Conservation (phyloP, 2,329 filamentous ascomycete species). For the Aspergillus niger region DNA sequence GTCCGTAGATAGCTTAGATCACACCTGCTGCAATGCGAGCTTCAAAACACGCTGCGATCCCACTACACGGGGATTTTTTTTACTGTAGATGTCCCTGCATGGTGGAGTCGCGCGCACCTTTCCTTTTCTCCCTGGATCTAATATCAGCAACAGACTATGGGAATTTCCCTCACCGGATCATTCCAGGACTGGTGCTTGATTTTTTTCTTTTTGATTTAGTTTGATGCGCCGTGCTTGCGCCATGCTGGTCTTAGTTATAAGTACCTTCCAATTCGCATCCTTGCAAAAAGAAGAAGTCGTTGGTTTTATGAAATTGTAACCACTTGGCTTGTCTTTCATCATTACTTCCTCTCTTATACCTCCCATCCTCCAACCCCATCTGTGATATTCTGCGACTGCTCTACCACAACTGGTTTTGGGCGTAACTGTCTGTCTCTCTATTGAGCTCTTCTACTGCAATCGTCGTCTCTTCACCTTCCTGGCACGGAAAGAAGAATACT, state of each 20-base stretch:
- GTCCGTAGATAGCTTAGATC: constrained; percentile 5
- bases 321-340: neutral
- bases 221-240: constrained; percentile 7
- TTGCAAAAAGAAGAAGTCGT: neutral
- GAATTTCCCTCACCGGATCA: constrained; percentile 10
- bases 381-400: neutral
- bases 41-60: constrained; percentile 13
- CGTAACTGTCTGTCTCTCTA: no score
- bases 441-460: neutral
- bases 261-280: constrained; percentile 4
- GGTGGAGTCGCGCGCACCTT: constrained; percentile 17
- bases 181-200: constrained; percentile 5
- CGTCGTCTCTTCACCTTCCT: neutral
- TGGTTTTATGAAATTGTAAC: neutral
- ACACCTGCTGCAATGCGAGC: constrained; percentile 11
- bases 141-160: constrained; percentile 18
- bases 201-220: constrained; percentile 11
- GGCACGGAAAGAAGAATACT: neutral
- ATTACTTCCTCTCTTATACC: neutral
- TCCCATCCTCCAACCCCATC: no score
- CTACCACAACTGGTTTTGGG: neutral
- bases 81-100: constrained; percentile 19
- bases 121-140: constrained; percentile 8
- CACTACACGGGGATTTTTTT: constrained; percentile 7
- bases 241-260: constrained; percentile 14